These are phyloP conservation scores for Plasmodium blacklocki DNA, from an alignment of 169 alveolate species.

Conservation along the genomic window DNA sequence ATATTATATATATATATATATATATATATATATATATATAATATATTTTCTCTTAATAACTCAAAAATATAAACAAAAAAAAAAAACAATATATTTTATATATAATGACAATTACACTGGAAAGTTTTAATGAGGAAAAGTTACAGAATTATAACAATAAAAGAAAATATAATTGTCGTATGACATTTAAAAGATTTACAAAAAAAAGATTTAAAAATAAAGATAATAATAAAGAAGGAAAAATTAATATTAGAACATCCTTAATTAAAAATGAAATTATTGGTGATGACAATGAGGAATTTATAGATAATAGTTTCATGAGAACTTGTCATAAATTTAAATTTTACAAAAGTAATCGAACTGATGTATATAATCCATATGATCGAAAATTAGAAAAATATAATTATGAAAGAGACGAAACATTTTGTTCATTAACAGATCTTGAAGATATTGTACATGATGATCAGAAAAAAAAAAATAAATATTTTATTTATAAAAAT, in stretches of 20 bases:
- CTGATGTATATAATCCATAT: constrained; percentile 27
- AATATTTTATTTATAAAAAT: constrained; percentile 62
- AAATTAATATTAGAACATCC: constrained; percentile 81
- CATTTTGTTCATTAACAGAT: constrained; percentile 65
- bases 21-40: background rate
- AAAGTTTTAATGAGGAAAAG: constrained; percentile 25
- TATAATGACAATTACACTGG: constrained; percentile 70
- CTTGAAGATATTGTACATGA: constrained; percentile 38
- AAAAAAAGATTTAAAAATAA: constrained; percentile 38
- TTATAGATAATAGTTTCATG: constrained; percentile 44
- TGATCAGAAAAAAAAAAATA: constrained; percentile 26
- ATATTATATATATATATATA: too few relatives aligned
- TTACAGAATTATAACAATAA: constrained; percentile 37
- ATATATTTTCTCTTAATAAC: constrained; percentile 17
- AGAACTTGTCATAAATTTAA: constrained; percentile 48
- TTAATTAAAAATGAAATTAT: constrained; percentile 78
- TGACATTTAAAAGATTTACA: constrained; percentile 49
- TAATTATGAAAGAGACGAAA: constrained; percentile 59
- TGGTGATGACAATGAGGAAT: constrained; percentile 67
- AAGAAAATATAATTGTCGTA: constrained; percentile 68
- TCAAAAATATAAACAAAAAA: constrained; percentile 23
- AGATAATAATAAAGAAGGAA: constrained; percentile 70
- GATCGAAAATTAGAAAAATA: constrained; percentile 38
- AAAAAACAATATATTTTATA: constrained; percentile 1
- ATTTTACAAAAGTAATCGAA: constrained; percentile 14